A percentile compares a stretch with the other conserved stretches of the same genome.
These are phyloP conservation scores for Tympanopsis confertula DNA, from an alignment of 2,329 filamentous ascomycete species.

Conservation along the genomic window DNA sequence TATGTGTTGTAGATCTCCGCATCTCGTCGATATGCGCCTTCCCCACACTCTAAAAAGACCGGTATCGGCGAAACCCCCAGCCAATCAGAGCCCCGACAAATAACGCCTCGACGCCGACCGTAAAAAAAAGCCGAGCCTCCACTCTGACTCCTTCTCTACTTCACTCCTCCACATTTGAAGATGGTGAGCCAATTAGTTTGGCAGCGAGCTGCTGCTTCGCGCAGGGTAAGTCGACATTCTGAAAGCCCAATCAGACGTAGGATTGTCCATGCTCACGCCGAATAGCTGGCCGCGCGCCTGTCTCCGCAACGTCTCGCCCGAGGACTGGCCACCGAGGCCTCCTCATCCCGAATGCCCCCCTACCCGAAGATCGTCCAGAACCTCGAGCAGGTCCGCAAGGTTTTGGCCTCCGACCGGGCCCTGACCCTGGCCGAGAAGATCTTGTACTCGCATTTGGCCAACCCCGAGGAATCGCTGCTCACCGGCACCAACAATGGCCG, in stretches of 20 bases:
- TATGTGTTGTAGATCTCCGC: too few species aligned
- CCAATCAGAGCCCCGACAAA: background rate
- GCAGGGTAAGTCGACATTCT: background rate
- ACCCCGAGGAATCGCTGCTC: slow-evolving; percentile 56
- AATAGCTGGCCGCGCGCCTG: background rate
- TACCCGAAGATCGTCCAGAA: slow-evolving; percentile 51
- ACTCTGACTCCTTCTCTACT: background rate
- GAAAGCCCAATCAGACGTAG: too few species aligned
- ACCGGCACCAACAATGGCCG: slow-evolving; percentile 55
- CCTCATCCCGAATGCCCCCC: slow-evolving; percentile 42
- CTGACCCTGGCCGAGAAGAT: slow-evolving; percentile 68
- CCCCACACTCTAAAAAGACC: too few species aligned
- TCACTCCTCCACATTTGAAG: background rate
- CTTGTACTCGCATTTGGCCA: slow-evolving; percentile 63
- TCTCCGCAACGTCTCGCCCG: background rate
- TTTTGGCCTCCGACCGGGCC: slow-evolving; percentile 35
- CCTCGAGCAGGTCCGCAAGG: slow-evolving; percentile 39
- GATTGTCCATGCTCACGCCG: too few species aligned
- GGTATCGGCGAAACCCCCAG: background rate
- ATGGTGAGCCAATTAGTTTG: slow-evolving; percentile 1
- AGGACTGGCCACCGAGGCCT: background rate
- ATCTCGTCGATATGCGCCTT: too few species aligned
- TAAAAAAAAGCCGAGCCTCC: background rate
- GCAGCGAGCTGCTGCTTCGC: background rate
- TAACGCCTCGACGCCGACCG: background rate